These are phyloP conservation scores for Aspergillus versicolor DNA, from an alignment of 2,329 filamentous ascomycete genomes.

Conservation along the genomic window DNA sequence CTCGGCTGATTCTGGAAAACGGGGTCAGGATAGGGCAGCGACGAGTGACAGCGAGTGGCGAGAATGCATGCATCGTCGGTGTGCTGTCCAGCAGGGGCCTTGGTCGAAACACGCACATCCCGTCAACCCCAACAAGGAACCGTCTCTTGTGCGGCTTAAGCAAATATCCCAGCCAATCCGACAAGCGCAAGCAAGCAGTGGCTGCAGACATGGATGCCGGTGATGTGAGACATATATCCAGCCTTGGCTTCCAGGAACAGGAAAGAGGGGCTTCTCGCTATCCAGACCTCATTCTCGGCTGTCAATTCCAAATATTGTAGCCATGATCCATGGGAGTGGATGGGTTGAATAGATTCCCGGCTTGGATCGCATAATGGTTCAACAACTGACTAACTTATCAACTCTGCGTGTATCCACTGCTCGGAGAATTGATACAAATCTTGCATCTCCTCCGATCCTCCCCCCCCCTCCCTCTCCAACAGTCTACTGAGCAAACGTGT, in stretches of 20 bases:
- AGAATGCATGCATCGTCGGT: not conserved
- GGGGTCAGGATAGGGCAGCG: not conserved
- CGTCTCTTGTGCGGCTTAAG: not conserved
- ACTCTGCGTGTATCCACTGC: not conserved
- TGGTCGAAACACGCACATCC: not conserved
- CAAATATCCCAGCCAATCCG: not conserved
- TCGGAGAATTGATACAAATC: not conserved
- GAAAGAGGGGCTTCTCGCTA: not conserved
- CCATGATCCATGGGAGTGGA: not conserved
- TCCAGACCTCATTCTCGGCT: not conserved
- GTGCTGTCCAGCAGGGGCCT: not conserved
- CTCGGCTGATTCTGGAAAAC: not conserved
- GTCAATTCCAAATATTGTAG: not conserved
- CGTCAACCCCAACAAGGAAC: not conserved
- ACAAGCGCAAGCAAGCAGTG: not conserved
- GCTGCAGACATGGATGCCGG: not conserved
- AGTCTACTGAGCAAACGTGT: not conserved
- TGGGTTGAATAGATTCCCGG: not conserved
- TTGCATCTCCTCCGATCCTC: not conserved
- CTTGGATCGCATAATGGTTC: not conserved
- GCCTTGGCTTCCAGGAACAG: not conserved
- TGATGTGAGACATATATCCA: not conserved
- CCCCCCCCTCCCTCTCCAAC: not conserved
- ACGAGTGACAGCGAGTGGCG: not conserved
- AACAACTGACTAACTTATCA: not conserved